phyloP scores from a whole-genome alignment of 2,329 filamentous ascomycete genomes.

The Aschersonia sp. region DNA sequence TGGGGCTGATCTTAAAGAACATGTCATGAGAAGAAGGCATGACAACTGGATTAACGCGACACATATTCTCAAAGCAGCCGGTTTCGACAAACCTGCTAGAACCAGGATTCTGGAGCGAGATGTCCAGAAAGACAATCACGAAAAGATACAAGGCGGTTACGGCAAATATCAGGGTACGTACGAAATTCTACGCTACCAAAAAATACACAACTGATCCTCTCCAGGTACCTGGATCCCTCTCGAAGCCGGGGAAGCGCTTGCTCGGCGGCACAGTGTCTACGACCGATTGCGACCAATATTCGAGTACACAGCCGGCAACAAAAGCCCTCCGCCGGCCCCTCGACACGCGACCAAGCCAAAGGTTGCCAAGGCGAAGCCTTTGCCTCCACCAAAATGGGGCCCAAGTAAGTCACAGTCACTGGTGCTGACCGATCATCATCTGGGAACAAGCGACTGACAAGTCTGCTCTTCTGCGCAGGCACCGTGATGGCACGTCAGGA shows the following conservation, averaged over 20 bases:
- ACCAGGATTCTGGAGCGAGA: conserved; percentile 93
- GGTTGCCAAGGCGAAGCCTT: conserved; percentile 33
- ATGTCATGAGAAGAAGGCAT: conserved; percentile 88
- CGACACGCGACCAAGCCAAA: conserved; percentile 86
- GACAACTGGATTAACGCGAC: conserved; percentile 99
- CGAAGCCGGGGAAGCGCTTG: conserved; percentile 63
- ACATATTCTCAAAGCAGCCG: conserved; percentile 92
- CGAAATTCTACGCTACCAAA: neutral
- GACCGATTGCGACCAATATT: conserved; percentile 79
- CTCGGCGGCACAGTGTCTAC: conserved; percentile 74
- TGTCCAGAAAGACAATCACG: conserved; percentile 89
- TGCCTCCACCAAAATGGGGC: conserved; percentile 43
- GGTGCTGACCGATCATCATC: neutral
- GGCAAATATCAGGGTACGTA: conserved; percentile 85
- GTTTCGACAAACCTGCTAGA: conserved; percentile 90
- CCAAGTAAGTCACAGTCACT: conserved; percentile 5
- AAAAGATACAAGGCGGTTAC: conserved; percentile 97
- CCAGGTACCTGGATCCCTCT: conserved; percentile 92
- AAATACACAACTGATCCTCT: neutral
- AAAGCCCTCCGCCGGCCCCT: conserved; percentile 84
- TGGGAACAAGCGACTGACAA: conserved; percentile 4
- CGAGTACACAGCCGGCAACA: conserved; percentile 70
- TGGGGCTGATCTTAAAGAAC: conserved; percentile 59
- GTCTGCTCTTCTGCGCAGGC: conserved; percentile 1
- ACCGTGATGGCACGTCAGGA: conserved; percentile 26